Evolutionary conservation across 2,329 filamentous ascomycete species (phyloP), one percentile per base, ranked within the genome.

Genomic region (Lachnellula suecica): DNA sequence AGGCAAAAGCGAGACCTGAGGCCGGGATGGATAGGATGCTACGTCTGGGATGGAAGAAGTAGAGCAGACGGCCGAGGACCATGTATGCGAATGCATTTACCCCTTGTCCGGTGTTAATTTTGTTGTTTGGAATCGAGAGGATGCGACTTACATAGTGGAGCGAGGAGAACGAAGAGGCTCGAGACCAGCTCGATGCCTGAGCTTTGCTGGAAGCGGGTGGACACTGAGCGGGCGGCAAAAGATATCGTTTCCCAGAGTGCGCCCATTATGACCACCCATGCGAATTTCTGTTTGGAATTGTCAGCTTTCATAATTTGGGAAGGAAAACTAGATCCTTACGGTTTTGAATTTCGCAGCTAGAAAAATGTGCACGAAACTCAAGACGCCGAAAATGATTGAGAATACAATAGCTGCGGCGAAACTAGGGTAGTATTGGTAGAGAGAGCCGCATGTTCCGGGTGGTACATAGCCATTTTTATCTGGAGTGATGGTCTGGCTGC

Each of bases 221-320:
- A 70, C 2, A 76, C 58, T 2, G 70, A 62, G 31, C 74, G 73
- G 24, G 71, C 60, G 9, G 71, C 54, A 55, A 66, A 77, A 6
- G 69, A 66, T 1, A 62, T 56, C 15, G 66, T 58, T 56, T 78
- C 73, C 72, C 73, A 77, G 2, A 64, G 41, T 2, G 59, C 59
- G 9, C 68, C 74, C 63, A 76, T 71, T 48, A 74, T 68, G 5
- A 78, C 66, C 4, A 77, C 72, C 71, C 68, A 73, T 49, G 63
- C 69, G 54, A 72, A 75, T 25, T 57, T 57, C 66, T 67, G 31
- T 34, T 4, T n/a, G 15, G 13, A 11, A 4, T 24, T 15, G 13
- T 50, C 17, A 44, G 49, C 25, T 19, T 27, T 15, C 6, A 7
- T 34, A 6, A n/a, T 22, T 22, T 31, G 2, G 7, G 3, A 17